Conservation (phyloP, 2,329 filamentous ascomycete genomes). For the Exophiala calicioides region DNA sequence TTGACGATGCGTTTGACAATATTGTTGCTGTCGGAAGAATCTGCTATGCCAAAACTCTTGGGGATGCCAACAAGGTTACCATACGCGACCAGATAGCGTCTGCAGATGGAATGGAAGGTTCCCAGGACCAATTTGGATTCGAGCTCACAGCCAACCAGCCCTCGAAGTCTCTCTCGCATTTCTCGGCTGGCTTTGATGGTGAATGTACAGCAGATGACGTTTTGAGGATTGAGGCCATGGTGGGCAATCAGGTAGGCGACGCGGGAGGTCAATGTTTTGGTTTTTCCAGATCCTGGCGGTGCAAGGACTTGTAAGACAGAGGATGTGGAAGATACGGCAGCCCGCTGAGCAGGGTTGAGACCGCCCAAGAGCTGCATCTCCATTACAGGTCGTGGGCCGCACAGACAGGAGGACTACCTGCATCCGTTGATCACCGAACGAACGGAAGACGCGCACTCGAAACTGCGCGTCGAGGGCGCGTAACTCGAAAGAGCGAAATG, state of each 20-base stretch:
- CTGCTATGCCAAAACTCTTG: conserved; percentile 86
- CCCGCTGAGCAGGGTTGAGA: conserved; percentile 65
- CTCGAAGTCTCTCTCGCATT: conserved; percentile 86
- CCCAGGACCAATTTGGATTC: conserved; percentile 80
- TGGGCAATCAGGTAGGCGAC: conserved; percentile 83
- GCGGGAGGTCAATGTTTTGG: conserved; percentile 88
- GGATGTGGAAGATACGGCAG: conserved; percentile 64
- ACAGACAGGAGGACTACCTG: neutral
- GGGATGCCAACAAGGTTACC: conserved; percentile 79
- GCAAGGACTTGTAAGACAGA: conserved; percentile 63
- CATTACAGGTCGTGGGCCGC: conserved; percentile 7
- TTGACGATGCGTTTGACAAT: conserved; percentile 83
- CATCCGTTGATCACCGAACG: too few relatives aligned
- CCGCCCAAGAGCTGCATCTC: conserved; percentile 58
- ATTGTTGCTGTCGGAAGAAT: conserved; percentile 74
- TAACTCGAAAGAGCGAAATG: too few relatives aligned
- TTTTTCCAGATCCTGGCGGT: conserved; percentile 77
- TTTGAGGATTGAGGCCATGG: conserved; percentile 71
- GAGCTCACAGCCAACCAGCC: conserved; percentile 73
- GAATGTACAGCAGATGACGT: conserved; percentile 94
- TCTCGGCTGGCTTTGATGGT: conserved; percentile 92
- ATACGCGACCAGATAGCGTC: conserved; percentile 80
- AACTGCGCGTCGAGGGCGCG: neutral
- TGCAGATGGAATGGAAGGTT: conserved; percentile 91
- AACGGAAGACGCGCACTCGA: neutral